Evolutionary conservation across 2,329 filamentous ascomycete species (phyloP), one percentile per base, ranked within the genome.

Genomic region (Lanzia echinophila): DNA sequence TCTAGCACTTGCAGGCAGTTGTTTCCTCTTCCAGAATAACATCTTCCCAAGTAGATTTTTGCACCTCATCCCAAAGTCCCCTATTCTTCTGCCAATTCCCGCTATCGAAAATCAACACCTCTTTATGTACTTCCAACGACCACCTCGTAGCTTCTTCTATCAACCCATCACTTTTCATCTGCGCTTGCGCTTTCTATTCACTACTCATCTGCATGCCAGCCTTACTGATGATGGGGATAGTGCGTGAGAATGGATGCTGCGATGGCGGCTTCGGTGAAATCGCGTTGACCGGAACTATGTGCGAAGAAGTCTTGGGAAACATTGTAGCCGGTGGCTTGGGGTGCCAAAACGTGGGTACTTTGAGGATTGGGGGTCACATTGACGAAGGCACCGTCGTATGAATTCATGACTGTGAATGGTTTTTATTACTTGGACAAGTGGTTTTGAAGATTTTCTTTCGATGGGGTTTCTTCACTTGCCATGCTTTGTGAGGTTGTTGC

Each of bases 71-170:
- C 68, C 75, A 88, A 20, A 88, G 72, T 58, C 83, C 79, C 3
- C 69, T 70, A 63, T 73, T 81, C 70, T 86, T 87, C 63, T 76
- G 71, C 84, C 85, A 88, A 38, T 56, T 72, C 82, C 81, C 39
- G 13, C 74, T 65, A 58, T 88, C 83, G 61, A 81, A 88, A 0
- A 88, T 81, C 73, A 82, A 82, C 31, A 87, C 76, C 68, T 86
- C 82, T 24, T 80, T 70, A 62, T 84, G 82, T 19, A 87, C 68
- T 58, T 82, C 74, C 53, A 69, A 71, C 20, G 69, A 70, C 79
- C 80, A 87, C 19, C 68, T 65, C 0, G 79, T 78, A 0, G 76
- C 81, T 3, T 77, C 76, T 7, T 78, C 69, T 31, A 87, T 68
- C 39, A 87, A 70, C 3, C 73, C 71, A 55, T 85, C 76, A 2